Evolutionary conservation across 73 alveolate species (phyloP), one percentile per base, ranked within the genome.

Genomic region (Urostyla sp.): DNA sequence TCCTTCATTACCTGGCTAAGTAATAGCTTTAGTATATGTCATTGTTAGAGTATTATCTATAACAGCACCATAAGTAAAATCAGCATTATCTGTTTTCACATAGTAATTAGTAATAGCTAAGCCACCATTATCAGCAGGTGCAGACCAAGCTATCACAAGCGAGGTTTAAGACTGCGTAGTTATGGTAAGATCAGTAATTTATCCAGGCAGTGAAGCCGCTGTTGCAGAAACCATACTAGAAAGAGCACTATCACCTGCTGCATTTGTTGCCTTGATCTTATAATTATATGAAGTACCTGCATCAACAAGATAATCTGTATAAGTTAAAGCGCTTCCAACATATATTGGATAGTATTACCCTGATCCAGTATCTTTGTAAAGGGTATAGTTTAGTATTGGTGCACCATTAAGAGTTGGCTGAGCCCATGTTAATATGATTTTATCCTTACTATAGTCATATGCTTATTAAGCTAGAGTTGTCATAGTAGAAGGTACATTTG

Each of bases 201-300:
- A 53, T 48, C 77, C 79, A 16, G 94, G 87, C 35, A 38, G 34
- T 37, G 45, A n/a, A 15, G 88, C 91, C 18, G 90, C 91, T 40
- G 49, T 61, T 5, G 90, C 87, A 16, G 51, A 46, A 24, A 83
- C 38, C 30, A 36, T 51, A 23, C 46, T 79, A 46, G 92, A 75
- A 16, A 38, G 57, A 0, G 80, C 76, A 0, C 91, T 90, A 45
- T 54, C 88, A 0, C 94, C 95, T 4, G 80, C 82, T 13, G 75
- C 85, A 72, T 87, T 91, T 11, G 77, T 37, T 0, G 95, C 94
- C 13, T 51, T 1, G 27, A 91, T 60, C 75, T 67, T 81, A 57
- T 87, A 91, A 43, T 84, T 86, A 57, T 86, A 77, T 0, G 72
- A 28, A 26, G 66, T 54, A 38, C 94, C 89, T 23, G 24, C 59